Conservation (phyloP, 2,329 filamentous ascomycete genomes). For the Calonectria fujianensis region DNA sequence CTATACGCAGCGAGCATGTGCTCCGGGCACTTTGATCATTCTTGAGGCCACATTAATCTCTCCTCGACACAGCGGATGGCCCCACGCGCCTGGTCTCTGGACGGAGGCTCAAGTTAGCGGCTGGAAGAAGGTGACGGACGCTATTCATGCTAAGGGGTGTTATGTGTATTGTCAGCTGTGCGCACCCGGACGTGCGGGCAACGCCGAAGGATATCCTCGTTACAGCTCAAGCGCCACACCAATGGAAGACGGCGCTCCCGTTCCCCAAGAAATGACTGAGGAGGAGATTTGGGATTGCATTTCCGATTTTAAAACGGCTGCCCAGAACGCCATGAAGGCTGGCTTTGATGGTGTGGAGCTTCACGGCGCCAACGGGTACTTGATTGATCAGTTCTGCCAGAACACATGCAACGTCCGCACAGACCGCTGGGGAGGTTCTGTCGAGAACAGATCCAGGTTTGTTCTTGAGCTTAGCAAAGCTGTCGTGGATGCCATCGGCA, state of each 20-base stretch:
- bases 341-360: slow-evolving; percentile 82
- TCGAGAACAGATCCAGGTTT: not conserved
- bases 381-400: not conserved
- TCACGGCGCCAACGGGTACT: not conserved
- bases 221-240: slow-evolving; percentile 7
- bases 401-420: slow-evolving; percentile 1
- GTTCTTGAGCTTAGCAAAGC: not conserved
- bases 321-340: slow-evolving; percentile 70
- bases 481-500: not conserved
- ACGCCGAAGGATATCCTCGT: not conserved
- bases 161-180: not conserved
- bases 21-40: slow-evolving; percentile 5
- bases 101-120: slow-evolving; percentile 30
- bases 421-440: slow-evolving; percentile 3
- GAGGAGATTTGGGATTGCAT: slow-evolving; percentile 25
- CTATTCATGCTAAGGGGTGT: slow-evolving; percentile 32
- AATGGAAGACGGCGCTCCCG: not conserved
- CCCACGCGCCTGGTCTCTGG: slow-evolving; percentile 30
- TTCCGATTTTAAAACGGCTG: slow-evolving; percentile 23
- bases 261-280: not conserved
- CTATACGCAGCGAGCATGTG: not conserved
- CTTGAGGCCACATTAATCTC: not conserved
- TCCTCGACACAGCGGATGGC: not conserved
- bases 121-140: slow-evolving; percentile 31
- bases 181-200: not conserved